phyloP scores from a whole-genome alignment of 2,329 filamentous ascomycete genomes.

The Trichoderma brevicompactum region DNA sequence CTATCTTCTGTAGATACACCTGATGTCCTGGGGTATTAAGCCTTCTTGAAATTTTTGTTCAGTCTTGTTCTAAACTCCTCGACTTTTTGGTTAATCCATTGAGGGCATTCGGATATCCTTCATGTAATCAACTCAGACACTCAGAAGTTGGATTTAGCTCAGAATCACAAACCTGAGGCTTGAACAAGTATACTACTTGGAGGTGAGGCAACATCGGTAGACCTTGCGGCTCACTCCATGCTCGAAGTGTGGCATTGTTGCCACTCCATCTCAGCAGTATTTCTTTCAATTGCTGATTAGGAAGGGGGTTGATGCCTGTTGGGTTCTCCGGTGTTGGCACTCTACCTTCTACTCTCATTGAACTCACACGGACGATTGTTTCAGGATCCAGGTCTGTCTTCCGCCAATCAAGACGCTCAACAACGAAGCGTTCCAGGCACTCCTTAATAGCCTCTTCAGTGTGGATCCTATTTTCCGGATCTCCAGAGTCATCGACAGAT shows the following conservation, averaged over 20 bases:
- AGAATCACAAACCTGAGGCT: not conserved
- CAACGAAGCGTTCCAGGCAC: not conserved
- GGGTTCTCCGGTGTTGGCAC: too few species aligned
- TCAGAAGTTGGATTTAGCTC: too few species aligned
- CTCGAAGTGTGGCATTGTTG: not conserved
- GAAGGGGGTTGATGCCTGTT: too few species aligned
- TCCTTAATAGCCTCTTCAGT: not conserved
- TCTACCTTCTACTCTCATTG: too few species aligned
- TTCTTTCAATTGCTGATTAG: not conserved
- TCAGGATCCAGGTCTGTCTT: not conserved
- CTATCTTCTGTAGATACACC: too few species aligned
- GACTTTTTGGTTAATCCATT: too few species aligned
- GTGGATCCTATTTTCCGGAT: not conserved
- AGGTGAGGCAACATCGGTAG: not conserved
- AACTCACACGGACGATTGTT: not conserved
- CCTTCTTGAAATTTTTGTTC: too few species aligned
- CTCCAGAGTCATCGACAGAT: not conserved
- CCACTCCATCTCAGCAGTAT: not conserved
- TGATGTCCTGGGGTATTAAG: too few species aligned
- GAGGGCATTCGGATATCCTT: too few species aligned
- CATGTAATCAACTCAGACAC: too few species aligned
- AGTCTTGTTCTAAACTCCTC: too few species aligned
- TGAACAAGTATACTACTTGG: not conserved
- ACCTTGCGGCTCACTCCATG: slow-evolving; percentile 1
- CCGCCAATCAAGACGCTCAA: not conserved